Conservation (phyloP, 306 rosid species). For the Leucaena leucocephala region DNA sequence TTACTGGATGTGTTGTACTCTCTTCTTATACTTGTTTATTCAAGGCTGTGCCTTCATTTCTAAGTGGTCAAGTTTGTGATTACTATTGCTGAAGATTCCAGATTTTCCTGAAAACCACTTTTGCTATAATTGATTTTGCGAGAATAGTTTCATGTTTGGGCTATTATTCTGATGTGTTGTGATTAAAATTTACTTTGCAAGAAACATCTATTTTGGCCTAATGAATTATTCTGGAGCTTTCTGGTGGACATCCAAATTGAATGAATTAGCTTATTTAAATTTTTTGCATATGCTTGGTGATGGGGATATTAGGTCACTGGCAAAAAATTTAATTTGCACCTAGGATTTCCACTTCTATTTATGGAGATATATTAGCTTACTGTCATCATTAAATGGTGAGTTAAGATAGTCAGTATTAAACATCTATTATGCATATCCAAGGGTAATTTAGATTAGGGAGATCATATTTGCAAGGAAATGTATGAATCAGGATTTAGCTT, state of each 20-base stretch:
- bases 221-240: background rate
- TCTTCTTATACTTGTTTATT: background rate
- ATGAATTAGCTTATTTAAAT: background rate
- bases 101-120: background rate
- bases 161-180: background rate
- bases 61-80: background rate
- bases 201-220: background rate
- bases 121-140: background rate
- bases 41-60: background rate
- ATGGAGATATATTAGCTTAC: background rate
- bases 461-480: background rate
- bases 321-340: background rate
- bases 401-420: background rate
- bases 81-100: background rate
- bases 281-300: background rate
- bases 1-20: constrained; percentile 7
- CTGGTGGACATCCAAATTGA: background rate
- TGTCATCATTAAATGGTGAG: background rate
- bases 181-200: background rate
- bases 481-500: constrained; percentile 30
- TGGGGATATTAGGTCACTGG: background rate
- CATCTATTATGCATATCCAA: background rate
- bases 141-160: background rate
- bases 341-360: background rate
- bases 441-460: constrained; percentile 8